phyloP scores from a whole-genome alignment of 768 basidiomycete species.

The Pleurotus sapidus region DNA sequence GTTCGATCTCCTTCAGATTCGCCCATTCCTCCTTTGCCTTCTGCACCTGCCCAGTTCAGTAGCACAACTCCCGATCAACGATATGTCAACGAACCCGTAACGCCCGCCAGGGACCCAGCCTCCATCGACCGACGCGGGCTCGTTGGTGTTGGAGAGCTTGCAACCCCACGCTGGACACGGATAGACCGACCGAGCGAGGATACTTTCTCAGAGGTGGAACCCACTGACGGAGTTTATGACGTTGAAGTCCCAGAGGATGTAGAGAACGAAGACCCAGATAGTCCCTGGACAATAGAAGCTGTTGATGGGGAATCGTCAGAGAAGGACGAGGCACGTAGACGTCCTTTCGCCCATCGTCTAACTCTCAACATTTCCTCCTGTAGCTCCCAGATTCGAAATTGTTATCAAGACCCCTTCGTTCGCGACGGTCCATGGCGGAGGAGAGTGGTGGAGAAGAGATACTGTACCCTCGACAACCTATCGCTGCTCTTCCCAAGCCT shows the following conservation, averaged over 20 bases:
- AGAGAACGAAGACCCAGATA: constrained; percentile 60
- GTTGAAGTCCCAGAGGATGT: constrained; percentile 34
- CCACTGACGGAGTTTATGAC: constrained; percentile 39
- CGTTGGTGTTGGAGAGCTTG: constrained; percentile 92
- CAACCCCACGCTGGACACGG: constrained; percentile 92
- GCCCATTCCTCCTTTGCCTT: constrained; percentile 52
- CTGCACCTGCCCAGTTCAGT: constrained; percentile 35
- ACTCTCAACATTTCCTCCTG: constrained; percentile 5
- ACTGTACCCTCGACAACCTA: constrained; percentile 70
- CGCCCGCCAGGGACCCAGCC: constrained; percentile 75
- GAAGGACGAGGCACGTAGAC: constrained; percentile 54
- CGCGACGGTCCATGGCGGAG: constrained; percentile 66
- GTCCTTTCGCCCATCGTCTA: constrained; percentile 4
- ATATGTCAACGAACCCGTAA: constrained; percentile 50
- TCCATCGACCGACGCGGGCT: constrained; percentile 82
- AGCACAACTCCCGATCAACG: constrained; percentile 60
- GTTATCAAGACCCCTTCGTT: constrained; percentile 48
- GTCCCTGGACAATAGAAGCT: constrained; percentile 88
- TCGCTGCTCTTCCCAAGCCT: constrained; percentile 27
- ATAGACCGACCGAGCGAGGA: constrained; percentile 38
- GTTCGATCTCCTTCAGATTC: constrained; percentile 67
- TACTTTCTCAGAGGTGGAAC: constrained; percentile 19
- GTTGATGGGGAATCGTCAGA: constrained; percentile 78
- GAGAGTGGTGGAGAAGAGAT: constrained; percentile 93
- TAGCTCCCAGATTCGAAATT: constrained; percentile 44